Evolutionary conservation across 2,329 filamentous ascomycete species (phyloP), one percentile per base, ranked within the genome.

Genomic region (Xenosphaeropsis pyriputrescens): DNA sequence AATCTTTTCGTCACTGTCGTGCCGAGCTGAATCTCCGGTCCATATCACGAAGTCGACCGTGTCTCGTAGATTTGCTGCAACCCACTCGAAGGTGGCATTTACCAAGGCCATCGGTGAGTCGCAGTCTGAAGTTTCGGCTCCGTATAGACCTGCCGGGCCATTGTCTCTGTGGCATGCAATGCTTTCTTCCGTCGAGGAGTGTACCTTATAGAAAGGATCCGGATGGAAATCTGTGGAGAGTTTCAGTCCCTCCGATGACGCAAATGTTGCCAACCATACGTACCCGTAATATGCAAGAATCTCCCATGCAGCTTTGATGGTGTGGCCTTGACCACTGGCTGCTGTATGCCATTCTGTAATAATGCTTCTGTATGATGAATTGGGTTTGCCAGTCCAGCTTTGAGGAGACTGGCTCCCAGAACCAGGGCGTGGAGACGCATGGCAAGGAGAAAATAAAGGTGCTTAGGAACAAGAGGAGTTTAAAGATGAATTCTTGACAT

Each of bases 31-130:
- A 57, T 95, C 86, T 46, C 86, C 86, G 2, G 88, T 94, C 86
- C 86, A 94, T 35, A 94, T 65, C 36, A 94, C 78, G 55, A 95
- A 95, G 57, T 95, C 86, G 45, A 95, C 70, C 3, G 77, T 61
- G 53, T 88, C 80, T 53, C 72, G 79, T 41, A 94, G 53, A 50
- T 93, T 79, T 32, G 76, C 70, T 33, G 75, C 67, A 37, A 98
- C 80, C 89, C 89, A 98, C 51, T 78, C 70, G 53, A 96, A 85
- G 0, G 89, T 96, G 49, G 84, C 81, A 57, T 96, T 83, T 43
- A 94, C 65, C 14, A 98, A 74, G 0, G 79, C 64, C 41, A 78
- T 60, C 0, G 91, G 89, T 2, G 84, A 74, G 61, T 98, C 91
- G 67, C 91, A 98, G 42, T 85, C 83, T 7, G 83, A 83, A 1